Percentiles rank a stretch among this genome's conserved stretches.
phyloP scores from a whole-genome alignment of 2,329 filamentous ascomycete species.

The Hypoxylon sp. region DNA sequence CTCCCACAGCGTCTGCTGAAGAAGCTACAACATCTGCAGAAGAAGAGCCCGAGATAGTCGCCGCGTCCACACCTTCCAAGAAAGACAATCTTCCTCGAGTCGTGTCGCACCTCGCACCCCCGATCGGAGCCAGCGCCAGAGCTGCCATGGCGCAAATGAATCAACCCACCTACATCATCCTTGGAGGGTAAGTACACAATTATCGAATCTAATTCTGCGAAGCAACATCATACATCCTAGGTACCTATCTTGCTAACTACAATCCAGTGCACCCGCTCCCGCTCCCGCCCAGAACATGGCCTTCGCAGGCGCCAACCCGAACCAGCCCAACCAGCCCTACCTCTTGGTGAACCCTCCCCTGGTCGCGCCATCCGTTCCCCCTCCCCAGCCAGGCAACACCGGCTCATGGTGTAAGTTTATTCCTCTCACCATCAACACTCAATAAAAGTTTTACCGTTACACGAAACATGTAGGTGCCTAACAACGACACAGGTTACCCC shows the following conservation, averaged over 20 bases:
- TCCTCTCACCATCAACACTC: background rate
- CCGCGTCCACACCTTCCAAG: background rate
- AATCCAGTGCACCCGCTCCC: constrained; percentile 4
- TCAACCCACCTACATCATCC: constrained; percentile 11
- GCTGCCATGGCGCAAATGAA: constrained; percentile 16
- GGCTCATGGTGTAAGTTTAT: constrained; percentile 40
- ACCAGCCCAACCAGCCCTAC: constrained; percentile 38
- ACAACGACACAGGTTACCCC: constrained; percentile 34
- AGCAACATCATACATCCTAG: background rate
- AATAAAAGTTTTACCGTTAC: background rate
- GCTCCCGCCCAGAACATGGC: background rate
- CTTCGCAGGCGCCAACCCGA: background rate
- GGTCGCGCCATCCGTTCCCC: constrained; percentile 33
- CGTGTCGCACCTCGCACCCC: constrained; percentile 23
- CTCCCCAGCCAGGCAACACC: constrained; percentile 30
- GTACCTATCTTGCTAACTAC: constrained; percentile 2
- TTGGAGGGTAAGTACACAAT: constrained; percentile 28
- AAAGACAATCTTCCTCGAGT: background rate
- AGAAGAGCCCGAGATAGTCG: background rate
- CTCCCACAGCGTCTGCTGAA: background rate
- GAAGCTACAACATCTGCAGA: background rate
- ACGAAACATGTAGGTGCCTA: background rate
- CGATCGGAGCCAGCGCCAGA: constrained; percentile 16
- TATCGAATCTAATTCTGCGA: background rate
- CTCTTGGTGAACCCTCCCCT: constrained; percentile 42